Evolutionary conservation across 2,329 filamentous ascomycete species (phyloP), one percentile per base, ranked within the genome.

Genomic region (Mollisia scopiformis): DNA sequence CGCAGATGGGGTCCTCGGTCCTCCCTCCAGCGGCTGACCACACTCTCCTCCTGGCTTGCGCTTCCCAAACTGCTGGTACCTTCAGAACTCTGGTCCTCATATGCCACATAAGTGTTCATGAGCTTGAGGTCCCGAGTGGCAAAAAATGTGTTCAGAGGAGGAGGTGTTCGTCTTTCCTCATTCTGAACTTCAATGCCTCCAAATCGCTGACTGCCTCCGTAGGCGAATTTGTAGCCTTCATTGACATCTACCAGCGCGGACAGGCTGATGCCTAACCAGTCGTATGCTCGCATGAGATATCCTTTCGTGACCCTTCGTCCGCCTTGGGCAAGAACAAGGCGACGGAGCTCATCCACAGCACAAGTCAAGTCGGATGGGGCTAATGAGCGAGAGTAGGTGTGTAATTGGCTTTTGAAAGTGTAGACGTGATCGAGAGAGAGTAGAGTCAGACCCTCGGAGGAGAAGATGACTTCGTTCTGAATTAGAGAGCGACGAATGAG

Each of bases 401-500:
- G 79, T 11, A 89, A 78, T 1, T 85, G 84, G 50, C 79, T 78
- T 72, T 88, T 88, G 75, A 90, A 85, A 43, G 83, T 86, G 75
- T 88, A 90, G 49, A 88, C 73, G 53, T 84, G 80, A 72, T 89
- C 87, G 11, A 88, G 78, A 0, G 84, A 80, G 14, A 88, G 72
- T 7, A 90, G 75, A 0, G 81, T 86, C 11, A 90, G 77, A 19
- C 85, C 84, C 27, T 84, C 82, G 1, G 83, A 80, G 1, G 81
- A 80, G 77, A 87, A 89, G 56, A 89, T 77, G 25, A 85, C 74
- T 60, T 87, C 83, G 69, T 88, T 85, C 67, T 89, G 87, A 41
- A 75, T 69, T 27, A 87, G 76, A 28, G 85, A 88, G 59, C 81
- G 79, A 57, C 79, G 78, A 51, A 88, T 77, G 16, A 89, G 76